phyloP scores from a whole-genome alignment of 2,329 filamentous ascomycete genomes.

The Apiospora arundinis region DNA sequence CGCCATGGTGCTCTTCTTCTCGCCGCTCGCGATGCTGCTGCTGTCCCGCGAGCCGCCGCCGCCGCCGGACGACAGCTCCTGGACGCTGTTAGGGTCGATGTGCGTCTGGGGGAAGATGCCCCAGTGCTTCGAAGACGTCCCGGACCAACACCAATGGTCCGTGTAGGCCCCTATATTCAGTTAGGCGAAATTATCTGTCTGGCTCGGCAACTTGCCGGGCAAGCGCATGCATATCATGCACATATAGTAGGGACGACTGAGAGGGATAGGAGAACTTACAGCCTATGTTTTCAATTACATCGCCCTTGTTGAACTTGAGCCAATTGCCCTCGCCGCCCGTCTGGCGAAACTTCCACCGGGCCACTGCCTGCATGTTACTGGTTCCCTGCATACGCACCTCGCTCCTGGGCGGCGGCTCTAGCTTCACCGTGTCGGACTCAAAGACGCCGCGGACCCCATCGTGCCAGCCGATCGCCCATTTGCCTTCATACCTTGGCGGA shows the following conservation, averaged over 20 bases:
- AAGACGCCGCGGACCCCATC: slow-evolving; percentile 58
- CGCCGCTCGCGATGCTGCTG: slow-evolving; percentile 37
- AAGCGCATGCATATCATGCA: neutral
- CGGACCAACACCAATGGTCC: slow-evolving; percentile 44
- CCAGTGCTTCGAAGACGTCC: slow-evolving; percentile 40
- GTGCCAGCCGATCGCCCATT: slow-evolving; percentile 65
- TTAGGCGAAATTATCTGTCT: too few relatives aligned
- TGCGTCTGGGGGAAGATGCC: slow-evolving; percentile 43
- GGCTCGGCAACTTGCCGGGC: neutral
- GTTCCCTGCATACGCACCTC: slow-evolving; percentile 55
- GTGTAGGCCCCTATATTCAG: slow-evolving; percentile 35
- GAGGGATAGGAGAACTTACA: slow-evolving; percentile 34
- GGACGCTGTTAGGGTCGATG: slow-evolving; percentile 38
- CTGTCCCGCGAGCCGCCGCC: slow-evolving; percentile 24
- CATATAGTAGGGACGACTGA: neutral
- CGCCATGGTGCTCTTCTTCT: slow-evolving; percentile 34
- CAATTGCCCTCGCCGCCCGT: slow-evolving; percentile 52
- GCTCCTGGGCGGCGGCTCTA: slow-evolving; percentile 53
- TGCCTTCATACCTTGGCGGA: slow-evolving; percentile 57
- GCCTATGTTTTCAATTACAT: slow-evolving; percentile 67
- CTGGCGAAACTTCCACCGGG: slow-evolving; percentile 60
- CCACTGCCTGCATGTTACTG: slow-evolving; percentile 54
- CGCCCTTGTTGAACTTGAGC: slow-evolving; percentile 70
- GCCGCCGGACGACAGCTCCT: slow-evolving; percentile 32
- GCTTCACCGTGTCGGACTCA: slow-evolving; percentile 54